Conservation (phyloP, 495 filamentous ascomycete species). For the Aspergillus indologenus region DNA sequence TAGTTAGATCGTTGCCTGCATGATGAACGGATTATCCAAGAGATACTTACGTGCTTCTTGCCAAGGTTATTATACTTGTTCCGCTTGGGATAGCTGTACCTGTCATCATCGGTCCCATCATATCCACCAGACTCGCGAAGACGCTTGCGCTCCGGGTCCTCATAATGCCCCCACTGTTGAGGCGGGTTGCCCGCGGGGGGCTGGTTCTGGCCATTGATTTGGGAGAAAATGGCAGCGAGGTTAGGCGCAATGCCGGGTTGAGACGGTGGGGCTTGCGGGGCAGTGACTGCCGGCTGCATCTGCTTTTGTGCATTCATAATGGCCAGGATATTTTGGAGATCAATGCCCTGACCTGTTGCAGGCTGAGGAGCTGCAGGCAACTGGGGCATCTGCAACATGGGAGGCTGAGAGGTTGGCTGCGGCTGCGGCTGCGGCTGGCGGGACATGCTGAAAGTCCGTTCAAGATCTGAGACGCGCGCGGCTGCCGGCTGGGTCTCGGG, state of each 20-base stretch:
- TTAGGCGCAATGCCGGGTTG: conserved; percentile 35
- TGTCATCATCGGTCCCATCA: conserved; percentile 30
- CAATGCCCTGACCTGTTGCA: conserved; percentile 22
- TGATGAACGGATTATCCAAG: not conserved
- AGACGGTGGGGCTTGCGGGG: conserved; percentile 25
- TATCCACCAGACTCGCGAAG: conserved; percentile 33
- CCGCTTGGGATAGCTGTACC: conserved; percentile 35
- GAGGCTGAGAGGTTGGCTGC: conserved; percentile 27
- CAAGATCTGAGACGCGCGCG: conserved; percentile 34
- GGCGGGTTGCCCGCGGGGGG: conserved; percentile 18
- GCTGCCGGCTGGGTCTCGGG: conserved; percentile 21
- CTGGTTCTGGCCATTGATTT: conserved; percentile 40
- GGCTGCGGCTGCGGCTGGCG: conserved; percentile 42
- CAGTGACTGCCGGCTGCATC: conserved; percentile 25
- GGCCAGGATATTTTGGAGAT: conserved; percentile 37
- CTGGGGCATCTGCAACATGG: conserved; percentile 28
- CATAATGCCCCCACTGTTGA: conserved; percentile 25
- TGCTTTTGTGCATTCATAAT: conserved; percentile 37
- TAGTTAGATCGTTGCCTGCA: conserved; percentile 16
- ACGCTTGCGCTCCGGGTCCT: conserved; percentile 47
- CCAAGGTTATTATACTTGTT: conserved; percentile 31
- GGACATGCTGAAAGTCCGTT: conserved; percentile 44
- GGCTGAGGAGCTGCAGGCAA: conserved; percentile 22
- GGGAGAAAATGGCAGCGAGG: conserved; percentile 50
- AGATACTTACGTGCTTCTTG: conserved; percentile 36